Evolutionary conservation across 495 filamentous ascomycete genomes (phyloP), one percentile per base, ranked within the genome.

Genomic region (Penicillium soppii): DNA sequence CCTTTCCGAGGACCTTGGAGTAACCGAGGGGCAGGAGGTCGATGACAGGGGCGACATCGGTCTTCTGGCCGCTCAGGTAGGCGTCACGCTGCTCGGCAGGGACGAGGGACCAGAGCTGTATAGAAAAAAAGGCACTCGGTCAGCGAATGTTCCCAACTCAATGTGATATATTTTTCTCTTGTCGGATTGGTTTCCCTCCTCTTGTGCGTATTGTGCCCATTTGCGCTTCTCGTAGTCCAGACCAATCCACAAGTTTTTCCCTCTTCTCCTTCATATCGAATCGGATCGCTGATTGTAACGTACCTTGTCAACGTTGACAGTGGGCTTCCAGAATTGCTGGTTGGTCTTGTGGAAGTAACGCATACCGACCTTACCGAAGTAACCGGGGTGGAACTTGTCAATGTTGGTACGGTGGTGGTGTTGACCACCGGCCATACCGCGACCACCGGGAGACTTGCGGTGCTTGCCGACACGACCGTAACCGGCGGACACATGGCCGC

Each of bases 341-440:
- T 82, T 78, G 67, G 84, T 82, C 79, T 89, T 90, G 81, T 95
- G 91, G 87, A 95, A 81, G 81, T 94, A 91, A 58, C 91, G 78
- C 91, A 95, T 96, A 80, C 91, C 91, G 54, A 96, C 91, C 80
- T 96, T 96, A 75, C 91, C 91, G 77, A 95, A 96, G 87, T 95
- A 95, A 87, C 89, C 90, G 16, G 88, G 88, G 76, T 92, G 89
- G 85, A 88, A 92, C 77, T 94, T 94, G 77, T 95, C 90, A 62
- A 95, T 77, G 79, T 95, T 96, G 63, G 90, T 96, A 56, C 88
- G 78, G 83, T 94, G 90, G 80, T 96, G 91, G 79, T 96, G 91
- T 78, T 75, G 72, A 81, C 91, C 91, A 90, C 91, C 91, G 71
- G 91, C 91, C 79, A 95, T 86, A 90, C 89, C 90, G 73, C 89